Conservation (phyloP, 352 stramenopile genomes). For the Pythium apleroticum region DNA sequence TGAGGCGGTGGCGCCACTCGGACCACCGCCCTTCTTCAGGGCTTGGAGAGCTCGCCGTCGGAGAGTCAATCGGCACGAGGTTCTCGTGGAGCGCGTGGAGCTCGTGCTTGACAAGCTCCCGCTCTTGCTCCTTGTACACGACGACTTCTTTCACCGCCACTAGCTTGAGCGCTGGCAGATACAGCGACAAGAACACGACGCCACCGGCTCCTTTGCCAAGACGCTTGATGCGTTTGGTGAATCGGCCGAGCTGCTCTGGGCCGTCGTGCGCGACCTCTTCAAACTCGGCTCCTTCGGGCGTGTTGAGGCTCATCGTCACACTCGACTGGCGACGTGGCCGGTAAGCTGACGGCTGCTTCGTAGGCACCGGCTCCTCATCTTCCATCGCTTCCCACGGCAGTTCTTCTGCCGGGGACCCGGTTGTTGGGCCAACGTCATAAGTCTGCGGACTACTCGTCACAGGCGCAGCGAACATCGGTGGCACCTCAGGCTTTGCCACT, state of each 20-base stretch:
- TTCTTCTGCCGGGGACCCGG: neutral
- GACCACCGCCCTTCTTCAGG: constrained; percentile 10
- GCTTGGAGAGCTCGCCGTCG: constrained; percentile 5
- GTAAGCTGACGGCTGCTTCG: constrained; percentile 12
- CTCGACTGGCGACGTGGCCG: constrained; percentile 47
- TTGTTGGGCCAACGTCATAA: constrained; percentile 15
- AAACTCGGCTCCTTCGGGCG: constrained; percentile 71
- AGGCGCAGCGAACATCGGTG: constrained; percentile 37
- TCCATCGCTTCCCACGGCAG: constrained; percentile 24
- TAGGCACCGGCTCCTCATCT: neutral
- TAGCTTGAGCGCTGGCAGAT: constrained; percentile 79
- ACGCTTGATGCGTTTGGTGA: constrained; percentile 66
- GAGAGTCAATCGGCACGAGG: constrained; percentile 52
- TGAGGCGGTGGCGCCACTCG: constrained; percentile 18
- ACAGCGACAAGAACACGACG: constrained; percentile 78
- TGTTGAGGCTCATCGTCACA: constrained; percentile 57
- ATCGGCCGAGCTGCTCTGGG: constrained; percentile 53
- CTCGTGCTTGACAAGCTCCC: constrained; percentile 84
- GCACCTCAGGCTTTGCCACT: constrained; percentile 32
- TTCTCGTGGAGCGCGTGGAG: constrained; percentile 87
- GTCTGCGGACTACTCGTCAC: constrained; percentile 27
- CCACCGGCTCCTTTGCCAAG: constrained; percentile 85
- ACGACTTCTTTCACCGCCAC: constrained; percentile 88
- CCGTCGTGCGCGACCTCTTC: constrained; percentile 72
- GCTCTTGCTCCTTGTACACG: constrained; percentile 78